Base-by-base conservation (phyloP, 2,329 filamentous ascomycete species). In the Pyrenochaeta sp. region DNA sequence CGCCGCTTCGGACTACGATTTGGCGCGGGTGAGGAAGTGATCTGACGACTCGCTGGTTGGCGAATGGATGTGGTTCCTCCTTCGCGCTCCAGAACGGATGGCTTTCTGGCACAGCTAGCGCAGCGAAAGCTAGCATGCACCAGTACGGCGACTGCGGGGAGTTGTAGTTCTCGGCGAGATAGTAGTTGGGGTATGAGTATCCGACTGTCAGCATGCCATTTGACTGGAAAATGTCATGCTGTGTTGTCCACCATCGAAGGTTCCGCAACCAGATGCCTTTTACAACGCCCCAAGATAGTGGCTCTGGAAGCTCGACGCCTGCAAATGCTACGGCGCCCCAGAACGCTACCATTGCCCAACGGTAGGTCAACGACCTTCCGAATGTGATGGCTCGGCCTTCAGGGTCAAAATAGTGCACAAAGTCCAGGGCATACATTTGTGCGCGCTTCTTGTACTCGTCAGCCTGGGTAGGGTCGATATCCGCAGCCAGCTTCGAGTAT, bases 271-370 rank as follows among this genome's bases (percentile, higher is more conserved):
- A 83, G 13, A 93, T 84, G 2, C 91, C 91, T 75, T 92, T 92
- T 15, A 93, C 88, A 67, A 91, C 89, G 2, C 91, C 91, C 90
- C 90, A 93, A 2, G 88, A 90, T 52, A 93, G 79, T 0, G 91
- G 90, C 7, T 82, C 82, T 0, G 90, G 90, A 5, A 92, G 82
- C 52, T 92, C 89, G 50, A 92, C 88, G 64, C 88, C 88, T 3
- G 90, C 90, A 68, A 92, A 92, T 1, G 90, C 91, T 28, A 93
- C 78, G 0, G 90, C 89, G 12, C 90, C 88, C 91, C 91, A 93
- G 78, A 93, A 93, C 0, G 88, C 90, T n/a, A 90, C 88, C 88
- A 93, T 93, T 48, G 90, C 91, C 74, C 92, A 93, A n/a, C 91
- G 86, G 74, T 94, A 94, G 6, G 90, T 91, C 49, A 93, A 84